Conservation (phyloP, 306 rosid species). For the Spatholobus suberectus region DNA sequence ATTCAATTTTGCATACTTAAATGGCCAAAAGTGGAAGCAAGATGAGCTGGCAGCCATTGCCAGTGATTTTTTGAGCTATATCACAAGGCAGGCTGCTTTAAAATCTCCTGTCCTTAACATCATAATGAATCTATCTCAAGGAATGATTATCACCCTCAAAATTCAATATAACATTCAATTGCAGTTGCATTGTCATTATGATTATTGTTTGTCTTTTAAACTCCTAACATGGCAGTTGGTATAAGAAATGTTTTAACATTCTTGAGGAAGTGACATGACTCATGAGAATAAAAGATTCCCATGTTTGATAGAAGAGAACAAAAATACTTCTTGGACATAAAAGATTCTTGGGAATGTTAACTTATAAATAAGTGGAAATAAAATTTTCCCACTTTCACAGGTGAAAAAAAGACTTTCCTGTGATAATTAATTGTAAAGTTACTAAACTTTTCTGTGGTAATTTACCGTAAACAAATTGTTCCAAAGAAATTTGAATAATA, state of each 20-base stretch:
- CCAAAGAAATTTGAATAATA: background rate
- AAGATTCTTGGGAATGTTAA: background rate
- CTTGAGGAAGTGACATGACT: too few species aligned
- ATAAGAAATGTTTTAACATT: background rate
- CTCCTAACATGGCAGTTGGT: background rate
- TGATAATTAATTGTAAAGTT: background rate
- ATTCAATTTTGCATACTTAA: slow-evolving; percentile 9
- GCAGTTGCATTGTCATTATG: background rate
- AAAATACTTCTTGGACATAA: too few species aligned
- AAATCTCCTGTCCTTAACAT: background rate
- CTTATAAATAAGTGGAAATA: background rate
- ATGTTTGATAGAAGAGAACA: too few species aligned
- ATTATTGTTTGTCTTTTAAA: background rate
- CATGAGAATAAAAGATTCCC: too few species aligned
- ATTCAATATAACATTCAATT: slow-evolving; percentile 15
- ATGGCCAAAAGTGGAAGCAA: background rate
- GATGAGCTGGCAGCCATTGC: slow-evolving; percentile 1
- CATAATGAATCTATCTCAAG: background rate
- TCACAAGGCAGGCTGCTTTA: background rate
- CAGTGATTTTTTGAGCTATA: background rate
- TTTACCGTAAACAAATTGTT: background rate
- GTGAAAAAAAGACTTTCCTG: background rate
- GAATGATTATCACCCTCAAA: background rate
- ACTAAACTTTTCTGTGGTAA: background rate
- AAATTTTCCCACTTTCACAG: background rate